Percentiles rank a stretch among this genome's conserved stretches.
phyloP scores from a whole-genome alignment of 2,329 filamentous ascomycete species.

The Aspergillus viridinutans region DNA sequence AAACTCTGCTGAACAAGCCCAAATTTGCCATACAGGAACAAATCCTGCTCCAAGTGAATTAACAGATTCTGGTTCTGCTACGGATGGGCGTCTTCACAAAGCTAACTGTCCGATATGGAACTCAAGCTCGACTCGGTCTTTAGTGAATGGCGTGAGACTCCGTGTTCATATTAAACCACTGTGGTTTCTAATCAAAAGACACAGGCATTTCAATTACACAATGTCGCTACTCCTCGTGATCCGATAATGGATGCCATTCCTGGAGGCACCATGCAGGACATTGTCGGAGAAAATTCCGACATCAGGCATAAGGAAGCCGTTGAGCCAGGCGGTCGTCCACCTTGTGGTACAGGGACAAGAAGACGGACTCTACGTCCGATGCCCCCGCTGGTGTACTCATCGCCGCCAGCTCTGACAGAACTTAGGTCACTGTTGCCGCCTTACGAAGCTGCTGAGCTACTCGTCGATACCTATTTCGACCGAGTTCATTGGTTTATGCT shows the following conservation, averaged over 20 bases:
- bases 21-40: not conserved
- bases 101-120: conserved; percentile 6
- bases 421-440: conserved; percentile 18
- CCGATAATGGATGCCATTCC: conserved; percentile 14
- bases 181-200: not conserved
- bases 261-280: conserved; percentile 2
- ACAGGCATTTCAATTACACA: conserved; percentile 16
- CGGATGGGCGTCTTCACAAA: not conserved
- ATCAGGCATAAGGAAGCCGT: not conserved
- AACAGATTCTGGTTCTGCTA: not conserved
- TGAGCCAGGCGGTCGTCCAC: not conserved
- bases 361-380: not conserved
- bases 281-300: not conserved
- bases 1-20: not conserved
- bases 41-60: not conserved
- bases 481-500: conserved; percentile 40
- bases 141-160: conserved; percentile 13
- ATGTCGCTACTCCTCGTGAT: conserved; percentile 3
- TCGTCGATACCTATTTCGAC: conserved; percentile 38
- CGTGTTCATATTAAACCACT: not conserved
- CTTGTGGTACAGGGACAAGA: not conserved
- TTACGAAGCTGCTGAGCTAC: conserved; percentile 17
- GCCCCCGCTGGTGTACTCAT: not conserved
- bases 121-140: conserved; percentile 20
- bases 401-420: conserved; percentile 5